A percentile compares a stretch with the other conserved stretches of the same genome.
Evolutionary conservation across 306 rosid species (phyloP).

Genomic region (Sphenostylis stenocarpa): DNA sequence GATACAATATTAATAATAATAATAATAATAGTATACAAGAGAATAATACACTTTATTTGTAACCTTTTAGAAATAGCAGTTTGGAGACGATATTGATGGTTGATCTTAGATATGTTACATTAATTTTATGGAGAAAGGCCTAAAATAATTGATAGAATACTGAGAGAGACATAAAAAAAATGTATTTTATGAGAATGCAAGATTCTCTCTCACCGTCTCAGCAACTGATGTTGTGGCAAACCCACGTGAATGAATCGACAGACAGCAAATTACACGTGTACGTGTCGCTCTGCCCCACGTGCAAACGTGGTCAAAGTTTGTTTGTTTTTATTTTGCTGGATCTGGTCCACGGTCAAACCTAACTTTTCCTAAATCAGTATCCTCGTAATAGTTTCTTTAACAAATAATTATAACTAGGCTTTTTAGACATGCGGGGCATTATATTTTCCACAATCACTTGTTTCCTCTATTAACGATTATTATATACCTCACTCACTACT

Average conservation of each 20-base stretch:
- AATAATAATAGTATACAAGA: too few relatives aligned
- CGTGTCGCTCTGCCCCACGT: slow-evolving; percentile 46
- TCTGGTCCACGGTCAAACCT: slow-evolving; percentile 57
- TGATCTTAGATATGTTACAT: too few relatives aligned
- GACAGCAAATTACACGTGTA: slow-evolving; percentile 70
- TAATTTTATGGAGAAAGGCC: too few relatives aligned
- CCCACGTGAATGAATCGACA: slow-evolving; percentile 38
- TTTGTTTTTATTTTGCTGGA: slow-evolving; percentile 36
- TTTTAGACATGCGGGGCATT: not conserved
- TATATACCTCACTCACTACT: not conserved
- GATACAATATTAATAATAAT: too few relatives aligned
- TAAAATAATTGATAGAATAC: too few relatives aligned
- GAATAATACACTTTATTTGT: too few relatives aligned
- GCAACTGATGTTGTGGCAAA: not conserved
- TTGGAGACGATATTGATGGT: too few relatives aligned
- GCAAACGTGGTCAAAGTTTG: slow-evolving; percentile 55
- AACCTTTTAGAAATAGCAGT: too few relatives aligned
- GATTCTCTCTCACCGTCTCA: not conserved
- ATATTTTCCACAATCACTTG: not conserved
- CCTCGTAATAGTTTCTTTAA: not conserved
- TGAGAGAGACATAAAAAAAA: too few relatives aligned
- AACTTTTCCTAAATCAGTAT: not conserved
- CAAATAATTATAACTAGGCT: not conserved
- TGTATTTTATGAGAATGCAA: not conserved
- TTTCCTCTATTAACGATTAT: not conserved